phyloP scores from a whole-genome alignment of 1,284 basidiomycete species.

The Tilletia caries region DNA sequence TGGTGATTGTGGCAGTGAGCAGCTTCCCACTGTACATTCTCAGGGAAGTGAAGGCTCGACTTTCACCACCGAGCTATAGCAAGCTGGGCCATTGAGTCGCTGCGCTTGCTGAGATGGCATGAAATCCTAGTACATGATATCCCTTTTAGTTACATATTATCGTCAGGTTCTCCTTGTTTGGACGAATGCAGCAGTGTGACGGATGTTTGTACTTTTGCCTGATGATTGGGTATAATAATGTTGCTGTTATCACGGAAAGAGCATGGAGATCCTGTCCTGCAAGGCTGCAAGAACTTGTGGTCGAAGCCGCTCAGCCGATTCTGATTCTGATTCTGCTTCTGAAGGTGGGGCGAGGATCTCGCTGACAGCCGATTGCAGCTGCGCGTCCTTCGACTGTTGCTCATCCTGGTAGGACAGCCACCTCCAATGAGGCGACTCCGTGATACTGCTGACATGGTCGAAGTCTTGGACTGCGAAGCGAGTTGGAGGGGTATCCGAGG shows the following conservation, averaged over 20 bases:
- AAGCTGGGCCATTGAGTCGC: conserved; percentile 59
- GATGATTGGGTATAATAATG: background rate
- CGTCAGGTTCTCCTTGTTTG: too few relatives aligned
- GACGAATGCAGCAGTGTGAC: too few relatives aligned
- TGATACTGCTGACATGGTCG: conserved; percentile 2
- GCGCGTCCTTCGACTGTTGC: too few relatives aligned
- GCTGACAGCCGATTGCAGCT: too few relatives aligned
- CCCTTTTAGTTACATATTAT: too few relatives aligned
- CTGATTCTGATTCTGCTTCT: too few relatives aligned
- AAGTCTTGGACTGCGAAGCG: conserved; percentile 10
- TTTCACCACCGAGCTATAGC: conserved; percentile 90
- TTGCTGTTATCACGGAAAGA: too few relatives aligned
- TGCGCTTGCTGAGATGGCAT: too few relatives aligned
- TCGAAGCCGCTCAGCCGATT: too few relatives aligned
- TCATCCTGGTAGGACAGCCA: background rate
- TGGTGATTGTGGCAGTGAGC: conserved; percentile 82
- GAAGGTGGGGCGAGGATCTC: too few relatives aligned
- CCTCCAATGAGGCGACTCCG: background rate
- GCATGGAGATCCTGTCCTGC: too few relatives aligned
- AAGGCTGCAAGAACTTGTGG: too few relatives aligned
- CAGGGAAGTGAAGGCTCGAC: conserved; percentile 77
- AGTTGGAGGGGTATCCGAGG: background rate
- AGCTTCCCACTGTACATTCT: conserved; percentile 86
- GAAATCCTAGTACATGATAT: background rate
- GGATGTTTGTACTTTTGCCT: background rate